phyloP scores from a whole-genome alignment of 2,329 filamentous ascomycete species.

The Penicillium oxalicum region DNA sequence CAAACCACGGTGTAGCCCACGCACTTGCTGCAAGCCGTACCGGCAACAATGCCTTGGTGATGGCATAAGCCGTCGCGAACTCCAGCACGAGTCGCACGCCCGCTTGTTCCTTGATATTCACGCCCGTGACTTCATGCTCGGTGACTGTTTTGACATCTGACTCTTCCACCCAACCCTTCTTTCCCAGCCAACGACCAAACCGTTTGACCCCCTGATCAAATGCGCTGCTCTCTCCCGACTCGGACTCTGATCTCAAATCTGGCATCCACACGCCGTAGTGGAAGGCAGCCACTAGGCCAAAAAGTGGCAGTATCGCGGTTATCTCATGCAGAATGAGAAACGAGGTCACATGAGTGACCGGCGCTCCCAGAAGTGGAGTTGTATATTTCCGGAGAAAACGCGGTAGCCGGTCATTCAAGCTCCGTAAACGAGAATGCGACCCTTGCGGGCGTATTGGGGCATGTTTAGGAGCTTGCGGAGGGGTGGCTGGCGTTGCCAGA shows the following conservation, averaged over 20 bases:
- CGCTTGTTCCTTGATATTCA: constrained; percentile 27
- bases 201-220: constrained; percentile 59
- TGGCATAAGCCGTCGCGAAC: constrained; percentile 81
- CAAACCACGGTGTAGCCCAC: constrained; percentile 92
- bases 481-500: constrained; percentile 19
- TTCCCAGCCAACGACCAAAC: constrained; percentile 70
- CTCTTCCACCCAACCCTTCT: constrained; percentile 70
- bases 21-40: constrained; percentile 70
- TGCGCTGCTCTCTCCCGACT: constrained; percentile 19
- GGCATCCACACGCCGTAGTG: constrained; percentile 75
- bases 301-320: constrained; percentile 74
- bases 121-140: constrained; percentile 21
- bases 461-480: constrained; percentile 13
- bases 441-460: constrained; percentile 17
- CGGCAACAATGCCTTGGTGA: constrained; percentile 81
- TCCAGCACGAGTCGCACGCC: constrained; percentile 55
- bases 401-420: constrained; percentile 51
- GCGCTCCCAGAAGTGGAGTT: constrained; percentile 64
- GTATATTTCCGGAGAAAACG: constrained; percentile 64
- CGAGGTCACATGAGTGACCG: constrained; percentile 72
- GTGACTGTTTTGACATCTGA: constrained; percentile 43
- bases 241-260: constrained; percentile 33
- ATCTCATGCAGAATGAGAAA: constrained; percentile 90
- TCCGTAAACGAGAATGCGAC: constrained; percentile 28
- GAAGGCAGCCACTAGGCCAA: constrained; percentile 69